Evolutionary conservation across 345 rosid genomes (phyloP), one percentile per base, ranked within the genome.

Genomic region (Anacardium occidentale): DNA sequence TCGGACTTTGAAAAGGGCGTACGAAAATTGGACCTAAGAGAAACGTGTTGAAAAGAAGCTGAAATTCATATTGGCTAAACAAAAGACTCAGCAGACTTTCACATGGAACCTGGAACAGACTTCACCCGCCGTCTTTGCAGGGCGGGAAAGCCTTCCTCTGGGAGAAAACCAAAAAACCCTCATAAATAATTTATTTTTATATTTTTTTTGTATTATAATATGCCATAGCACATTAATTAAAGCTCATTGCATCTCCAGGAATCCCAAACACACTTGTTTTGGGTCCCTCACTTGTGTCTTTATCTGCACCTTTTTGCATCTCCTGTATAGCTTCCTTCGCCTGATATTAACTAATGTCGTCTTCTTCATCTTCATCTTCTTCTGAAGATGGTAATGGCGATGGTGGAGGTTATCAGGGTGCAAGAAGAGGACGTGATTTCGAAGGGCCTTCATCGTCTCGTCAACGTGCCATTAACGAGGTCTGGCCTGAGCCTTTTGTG

Each of bases 401-500:
- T 15, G 56, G 71, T 29, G 59, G 51, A 24, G 42, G 62, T 22
- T 10, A 21, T 3, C 8, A 73, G 0, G 81, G 81, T 60, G 77
- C 75, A 64, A 69, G 79, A 21, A 64, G 77, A 18, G 78, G 72
- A 5, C 76, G 81, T 61, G 87, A 73, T 66, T 86, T 83, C 22
- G 96, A 89, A 67, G 93, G 89, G 6, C 91, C 97, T 2, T 83
- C 89, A 0, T 80, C 87, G 52, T 72, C 86, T 12, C 87, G 88
- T 40, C 89, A 82, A 15, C 87, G 84, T 40, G 82, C 79, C 40
- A 69, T 60, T 52, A 88, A 83, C 75, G 98, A 92, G 24, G 86
- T 86, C 8, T 95, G 99, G 99, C 99, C 98, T 0, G 97, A 91
- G 68, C 98, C 92, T 68, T 89, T 95, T 62, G 76, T 95, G 17